Conservation (phyloP, 345 rosid species). For the Excoecaria agallocha region DNA sequence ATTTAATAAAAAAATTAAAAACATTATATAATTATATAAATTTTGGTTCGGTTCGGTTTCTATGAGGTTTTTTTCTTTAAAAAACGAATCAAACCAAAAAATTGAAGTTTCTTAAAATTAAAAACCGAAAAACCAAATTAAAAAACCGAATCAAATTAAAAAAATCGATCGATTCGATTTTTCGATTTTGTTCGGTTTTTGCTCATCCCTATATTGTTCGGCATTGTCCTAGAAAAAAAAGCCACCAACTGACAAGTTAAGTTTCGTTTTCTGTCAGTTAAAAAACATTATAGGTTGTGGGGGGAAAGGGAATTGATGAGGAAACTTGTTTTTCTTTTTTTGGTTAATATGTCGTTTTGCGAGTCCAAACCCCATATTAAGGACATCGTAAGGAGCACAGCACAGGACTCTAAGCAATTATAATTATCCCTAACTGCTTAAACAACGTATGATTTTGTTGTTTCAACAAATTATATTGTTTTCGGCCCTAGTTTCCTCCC, state of each 20-base stretch:
- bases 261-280: constrained; percentile 37
- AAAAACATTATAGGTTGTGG: not conserved
- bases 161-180: no score
- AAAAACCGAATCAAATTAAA: no score
- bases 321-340: not conserved
- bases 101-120: no score
- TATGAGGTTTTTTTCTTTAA: no score
- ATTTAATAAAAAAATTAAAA: no score
- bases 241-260: constrained; percentile 38
- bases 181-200: no score
- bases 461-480: not conserved
- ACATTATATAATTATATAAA: no score
- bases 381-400: constrained; percentile 14
- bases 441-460: not conserved
- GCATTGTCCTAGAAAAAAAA: constrained; percentile 25
- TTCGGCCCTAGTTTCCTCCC: not conserved
- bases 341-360: constrained; percentile 40
- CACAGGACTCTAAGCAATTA: constrained; percentile 19
- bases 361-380: constrained; percentile 24
- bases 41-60: no score
- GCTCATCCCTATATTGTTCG: not conserved
- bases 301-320: no score
- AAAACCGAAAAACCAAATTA: no score
- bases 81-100: no score
- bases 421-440: constrained; percentile 7